A percentile compares a stretch with the other conserved stretches of the same genome.
Evolutionary conservation across 2,329 filamentous ascomycete genomes (phyloP).

Genomic region (Lachnellula arida): DNA sequence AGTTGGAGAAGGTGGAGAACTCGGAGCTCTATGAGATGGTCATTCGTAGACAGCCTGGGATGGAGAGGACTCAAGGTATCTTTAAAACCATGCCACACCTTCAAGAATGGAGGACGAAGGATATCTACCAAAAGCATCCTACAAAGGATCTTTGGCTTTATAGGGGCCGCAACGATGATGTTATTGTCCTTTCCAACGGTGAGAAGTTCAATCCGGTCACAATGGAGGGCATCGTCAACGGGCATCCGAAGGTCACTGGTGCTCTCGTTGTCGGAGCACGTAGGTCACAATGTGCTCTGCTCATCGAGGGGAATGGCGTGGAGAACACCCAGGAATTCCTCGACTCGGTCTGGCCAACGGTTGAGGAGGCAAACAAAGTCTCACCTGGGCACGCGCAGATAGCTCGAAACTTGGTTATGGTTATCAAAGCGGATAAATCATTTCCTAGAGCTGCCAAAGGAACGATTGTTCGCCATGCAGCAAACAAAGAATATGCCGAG

Average conservation of each 20-base stretch:
- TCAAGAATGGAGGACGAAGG: conserved; percentile 33
- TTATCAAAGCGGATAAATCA: neutral
- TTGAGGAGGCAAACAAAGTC: neutral
- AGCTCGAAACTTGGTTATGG: neutral
- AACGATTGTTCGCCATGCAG: neutral
- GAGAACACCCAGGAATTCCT: neutral
- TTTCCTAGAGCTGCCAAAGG: neutral
- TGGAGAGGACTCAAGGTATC: conserved; percentile 22
- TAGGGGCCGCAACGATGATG: conserved; percentile 35
- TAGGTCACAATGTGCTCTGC: neutral
- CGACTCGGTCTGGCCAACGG: neutral
- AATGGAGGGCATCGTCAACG: neutral
- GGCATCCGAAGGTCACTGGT: neutral
- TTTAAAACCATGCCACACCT: conserved; percentile 31
- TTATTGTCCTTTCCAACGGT: conserved; percentile 40
- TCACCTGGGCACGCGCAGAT: neutral
- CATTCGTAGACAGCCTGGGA: conserved; percentile 13
- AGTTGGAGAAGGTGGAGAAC: neutral
- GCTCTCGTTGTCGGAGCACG: neutral
- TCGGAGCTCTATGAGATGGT: conserved; percentile 24
- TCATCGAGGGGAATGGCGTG: neutral
- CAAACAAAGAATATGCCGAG: neutral
- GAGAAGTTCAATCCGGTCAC: conserved; percentile 41
- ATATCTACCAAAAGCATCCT: conserved; percentile 37
- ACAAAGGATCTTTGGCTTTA: conserved; percentile 35